Base-by-base conservation (phyloP, 208 protist genomes). In the Wallacemonas sp. region DNA sequence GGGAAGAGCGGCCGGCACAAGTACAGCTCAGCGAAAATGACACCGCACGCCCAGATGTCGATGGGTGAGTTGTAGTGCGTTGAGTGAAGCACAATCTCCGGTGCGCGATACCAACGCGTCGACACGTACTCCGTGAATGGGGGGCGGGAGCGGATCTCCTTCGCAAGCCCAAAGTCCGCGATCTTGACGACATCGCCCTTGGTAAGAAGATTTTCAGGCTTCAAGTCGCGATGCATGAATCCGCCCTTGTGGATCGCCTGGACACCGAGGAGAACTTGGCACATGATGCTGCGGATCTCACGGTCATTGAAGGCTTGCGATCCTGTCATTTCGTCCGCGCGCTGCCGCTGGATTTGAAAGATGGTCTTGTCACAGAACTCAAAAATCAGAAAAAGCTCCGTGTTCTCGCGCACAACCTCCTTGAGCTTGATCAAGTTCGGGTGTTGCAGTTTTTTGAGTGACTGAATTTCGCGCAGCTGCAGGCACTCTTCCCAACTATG, bases 101-200 rank as follows among this genome's bases (percentile, higher is more conserved):
- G 98, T 3, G 98, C 92, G 24, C 98, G 88, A 73, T 99, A 98
- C 97, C 98, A 99, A 12, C 98, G 90, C 2, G 98, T 99, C 23
- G 96, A 98, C 44, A 99, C 98, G 80, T 99, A 99, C 68, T 99
- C 97, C 0, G 97, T 99, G 79, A 98, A 98, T 0, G 98, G 98
- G 49, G 95, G 95, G 33, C 98, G 90, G 3, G 94, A 97, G 47
- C 98, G 93, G 44, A 99, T 99, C 34, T 97, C 96, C 58, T 98
- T 94, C 26, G 94, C 97, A 1, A 95, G 73, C 5, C 98, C 98
- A 74, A 99, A 99, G 79, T 99, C 98, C 0, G 97, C 97, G 9
- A 99, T 85, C 79, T 99, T 99, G 1, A 99, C 76, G 17, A 80
- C 41, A 52, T 96, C 93, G 14, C 89, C 92, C 43, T 84, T 85